These are phyloP conservation scores for Saksenaea vasiformis DNA, from an alignment of 371 early-diverging fungal species.

Conservation along the genomic window DNA sequence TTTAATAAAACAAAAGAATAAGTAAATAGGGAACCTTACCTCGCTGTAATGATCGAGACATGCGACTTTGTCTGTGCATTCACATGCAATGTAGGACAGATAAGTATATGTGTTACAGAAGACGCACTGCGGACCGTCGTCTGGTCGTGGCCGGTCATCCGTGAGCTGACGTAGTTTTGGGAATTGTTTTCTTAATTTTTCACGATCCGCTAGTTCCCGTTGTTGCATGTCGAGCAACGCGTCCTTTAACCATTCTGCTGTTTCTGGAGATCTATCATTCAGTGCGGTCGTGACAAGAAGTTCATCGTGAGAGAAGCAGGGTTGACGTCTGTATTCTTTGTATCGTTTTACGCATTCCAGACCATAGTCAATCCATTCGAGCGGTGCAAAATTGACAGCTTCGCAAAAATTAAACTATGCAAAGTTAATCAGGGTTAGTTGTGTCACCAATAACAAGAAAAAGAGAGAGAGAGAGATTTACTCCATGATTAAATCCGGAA, in stretches of 20 bases:
- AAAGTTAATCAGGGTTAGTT: neutral
- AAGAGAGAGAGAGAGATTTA: conserved; percentile 38
- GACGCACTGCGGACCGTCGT: conserved; percentile 70
- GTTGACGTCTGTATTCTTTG: conserved; percentile 73
- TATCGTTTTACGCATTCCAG: conserved; percentile 79
- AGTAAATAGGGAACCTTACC: conserved; percentile 30
- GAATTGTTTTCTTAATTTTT: conserved; percentile 38
- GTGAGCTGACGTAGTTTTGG: conserved; percentile 45
- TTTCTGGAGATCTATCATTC: conserved; percentile 39
- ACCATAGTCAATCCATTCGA: conserved; percentile 91
- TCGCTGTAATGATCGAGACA: conserved; percentile 66
- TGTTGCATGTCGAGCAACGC: conserved; percentile 60
- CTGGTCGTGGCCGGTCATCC: conserved; percentile 26
- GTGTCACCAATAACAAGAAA: neutral
- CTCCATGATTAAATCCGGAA: conserved; percentile 96
- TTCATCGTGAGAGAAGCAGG: conserved; percentile 95
- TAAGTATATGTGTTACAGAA: conserved; percentile 75
- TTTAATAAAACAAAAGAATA: neutral
- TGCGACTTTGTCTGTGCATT: conserved; percentile 62
- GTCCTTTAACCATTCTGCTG: conserved; percentile 56
- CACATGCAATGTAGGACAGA: conserved; percentile 67
- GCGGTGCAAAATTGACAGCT: conserved; percentile 95
- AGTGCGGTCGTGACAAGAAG: conserved; percentile 68
- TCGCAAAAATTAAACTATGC: conserved; percentile 89
- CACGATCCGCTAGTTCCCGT: conserved; percentile 61